These are phyloP conservation scores for Ganoderma lingzhi DNA, from an alignment of 1,284 basidiomycete genomes.

Conservation along the genomic window DNA sequence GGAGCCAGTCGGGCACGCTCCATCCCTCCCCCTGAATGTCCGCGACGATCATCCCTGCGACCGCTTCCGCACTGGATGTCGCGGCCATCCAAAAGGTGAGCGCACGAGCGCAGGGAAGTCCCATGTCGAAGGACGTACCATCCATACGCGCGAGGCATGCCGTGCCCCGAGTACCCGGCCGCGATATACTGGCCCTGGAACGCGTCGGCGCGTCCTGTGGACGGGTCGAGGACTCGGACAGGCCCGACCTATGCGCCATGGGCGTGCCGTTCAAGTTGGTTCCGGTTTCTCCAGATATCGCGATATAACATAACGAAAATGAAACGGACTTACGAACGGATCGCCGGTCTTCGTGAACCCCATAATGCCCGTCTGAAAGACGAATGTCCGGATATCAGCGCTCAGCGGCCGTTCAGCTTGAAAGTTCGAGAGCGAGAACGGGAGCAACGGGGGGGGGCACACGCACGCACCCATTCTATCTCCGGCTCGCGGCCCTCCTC, in stretches of 20 bases:
- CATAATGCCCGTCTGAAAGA: slow-evolving; percentile 80
- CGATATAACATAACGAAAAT: neutral
- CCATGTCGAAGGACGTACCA: slow-evolving; percentile 55
- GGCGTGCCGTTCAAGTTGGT: no score
- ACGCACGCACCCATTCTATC: slow-evolving; percentile 76
- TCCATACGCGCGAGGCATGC: slow-evolving; percentile 80
- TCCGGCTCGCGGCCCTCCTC: slow-evolving; percentile 57
- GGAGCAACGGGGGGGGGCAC: neutral
- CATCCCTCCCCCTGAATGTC: slow-evolving; percentile 58
- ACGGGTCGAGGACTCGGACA: slow-evolving; percentile 52
- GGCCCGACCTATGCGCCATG: slow-evolving; percentile 65
- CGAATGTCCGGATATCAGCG: slow-evolving; percentile 12
- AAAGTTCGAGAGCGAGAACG: neutral
- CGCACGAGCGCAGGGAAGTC: no score
- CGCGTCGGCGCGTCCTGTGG: slow-evolving; percentile 28
- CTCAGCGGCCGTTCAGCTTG: slow-evolving; percentile 13
- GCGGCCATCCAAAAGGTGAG: neutral
- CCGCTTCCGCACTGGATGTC: slow-evolving; percentile 74
- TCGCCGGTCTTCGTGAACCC: slow-evolving; percentile 71
- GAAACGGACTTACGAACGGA: slow-evolving; percentile 66
- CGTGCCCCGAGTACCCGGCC: slow-evolving; percentile 82
- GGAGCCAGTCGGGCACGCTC: slow-evolving; percentile 68
- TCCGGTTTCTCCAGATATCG: neutral
- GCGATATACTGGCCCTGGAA: slow-evolving; percentile 74
- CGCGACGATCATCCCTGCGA: slow-evolving; percentile 70